Evolutionary conservation across 305 asterid genomes (phyloP), one percentile per base, ranked within the genome.

Genomic region (Plantago lanceolata): DNA sequence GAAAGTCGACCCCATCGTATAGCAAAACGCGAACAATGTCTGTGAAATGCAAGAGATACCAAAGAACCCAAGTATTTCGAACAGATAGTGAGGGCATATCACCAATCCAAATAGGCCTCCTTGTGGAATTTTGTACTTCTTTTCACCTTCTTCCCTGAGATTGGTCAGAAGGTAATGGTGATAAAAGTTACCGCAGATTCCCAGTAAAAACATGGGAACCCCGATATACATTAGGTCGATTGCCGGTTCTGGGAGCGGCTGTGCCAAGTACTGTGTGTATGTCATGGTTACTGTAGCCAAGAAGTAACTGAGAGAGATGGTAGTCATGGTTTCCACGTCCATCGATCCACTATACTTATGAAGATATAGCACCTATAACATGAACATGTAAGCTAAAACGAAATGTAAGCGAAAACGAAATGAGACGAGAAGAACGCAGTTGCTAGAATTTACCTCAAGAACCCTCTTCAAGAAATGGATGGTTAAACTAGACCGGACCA

Each of bases 401-500:
- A 33, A 5, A 33, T 33, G 11, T 5, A 33, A 5, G 40, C 7
- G 40, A 5, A 7, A 2, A 5, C 7, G 0, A 7, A 33, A 33
- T 5, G 14, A 11, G 29, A 26, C 19, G 9, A 14, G 31, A 15
- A 2, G 16, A 26, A 1, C 3, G 6, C 3, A 17, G 3, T 21
- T 14, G 2, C 13, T 12, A 54, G 59, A 13, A 29, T 20, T 19
- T 59, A 84, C 93, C 93, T 87, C 94, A 19, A 87, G 79, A 47
- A 67, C 84, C 81, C 96, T 79, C 63, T 85, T 87, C 69, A 68
- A 69, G 59, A 85, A 87, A 76, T 85, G 95, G 44, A 78, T 8
- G 48, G 93, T 76, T 68, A 85, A 53, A 2, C 84, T 86, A 5
- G 79, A 72, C 67, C 79, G 79, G 68, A 85, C 68, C 75, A 87